Conservation (phyloP, 768 basidiomycete species). For the Obba rivulosa region DNA sequence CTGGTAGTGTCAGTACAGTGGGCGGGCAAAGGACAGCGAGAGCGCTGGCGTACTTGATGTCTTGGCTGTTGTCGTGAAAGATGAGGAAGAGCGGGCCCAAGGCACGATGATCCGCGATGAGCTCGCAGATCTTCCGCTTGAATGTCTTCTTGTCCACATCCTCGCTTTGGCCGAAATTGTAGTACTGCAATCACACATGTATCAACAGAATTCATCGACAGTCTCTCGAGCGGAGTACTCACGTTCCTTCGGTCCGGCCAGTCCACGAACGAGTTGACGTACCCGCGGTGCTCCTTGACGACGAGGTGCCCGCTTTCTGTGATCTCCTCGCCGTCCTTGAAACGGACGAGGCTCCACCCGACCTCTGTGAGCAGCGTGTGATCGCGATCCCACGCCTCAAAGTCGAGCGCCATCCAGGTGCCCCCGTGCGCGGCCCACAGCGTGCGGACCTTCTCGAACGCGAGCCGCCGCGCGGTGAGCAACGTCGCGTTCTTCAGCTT, state of each 20-base stretch:
- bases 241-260: constrained; percentile 39
- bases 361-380: constrained; percentile 75
- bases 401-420: constrained; percentile 74
- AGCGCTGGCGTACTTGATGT: constrained; percentile 55
- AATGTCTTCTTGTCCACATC: constrained; percentile 45
- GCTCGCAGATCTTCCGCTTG: constrained; percentile 42
- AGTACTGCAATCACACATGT: constrained; percentile 38
- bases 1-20: constrained; percentile 26
- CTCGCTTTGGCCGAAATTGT: constrained; percentile 60
- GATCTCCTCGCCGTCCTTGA: constrained; percentile 50
- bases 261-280: constrained; percentile 60
- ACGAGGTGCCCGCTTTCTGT: constrained; percentile 57
- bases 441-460: constrained; percentile 64
- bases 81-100: constrained; percentile 68
- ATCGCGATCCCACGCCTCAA: constrained; percentile 80
- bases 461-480: constrained; percentile 49
- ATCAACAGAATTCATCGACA: neutral
- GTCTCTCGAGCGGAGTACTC: neutral
- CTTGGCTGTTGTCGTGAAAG: constrained; percentile 74
- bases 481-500: constrained; percentile 57
- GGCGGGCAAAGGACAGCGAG: neutral
- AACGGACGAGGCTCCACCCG: constrained; percentile 64
- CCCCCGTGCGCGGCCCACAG: constrained; percentile 61
- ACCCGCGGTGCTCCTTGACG: constrained; percentile 56
- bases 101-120: constrained; percentile 35